A percentile compares a stretch with the other conserved stretches of the same genome.
These are phyloP conservation scores for Edaphochlamys debaryana DNA, from an alignment of 139 green algal genomes.

Conservation along the genomic window DNA sequence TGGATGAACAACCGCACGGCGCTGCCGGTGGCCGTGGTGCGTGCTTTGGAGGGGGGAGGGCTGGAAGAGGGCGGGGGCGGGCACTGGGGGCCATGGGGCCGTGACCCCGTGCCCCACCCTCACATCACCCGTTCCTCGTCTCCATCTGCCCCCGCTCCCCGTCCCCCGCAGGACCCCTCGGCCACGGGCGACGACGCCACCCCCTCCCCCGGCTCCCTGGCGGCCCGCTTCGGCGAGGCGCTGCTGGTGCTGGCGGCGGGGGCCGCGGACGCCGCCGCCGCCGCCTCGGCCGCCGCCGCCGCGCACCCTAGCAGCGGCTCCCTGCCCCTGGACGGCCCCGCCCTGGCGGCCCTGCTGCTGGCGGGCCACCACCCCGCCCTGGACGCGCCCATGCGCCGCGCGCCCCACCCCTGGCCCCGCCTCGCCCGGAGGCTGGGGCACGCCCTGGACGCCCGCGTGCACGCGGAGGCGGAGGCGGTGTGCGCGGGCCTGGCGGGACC, in stretches of 20 bases:
- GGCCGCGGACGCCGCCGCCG: background rate
- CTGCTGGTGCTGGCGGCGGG: slow-evolving; percentile 9
- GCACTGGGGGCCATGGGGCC: background rate
- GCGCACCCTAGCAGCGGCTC: no score
- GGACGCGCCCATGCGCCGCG: slow-evolving; percentile 20
- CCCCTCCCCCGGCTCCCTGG: slow-evolving; percentile 19
- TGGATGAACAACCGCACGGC: slow-evolving; percentile 38
- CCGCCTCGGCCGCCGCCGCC: background rate
- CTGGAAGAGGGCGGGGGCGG: no score
- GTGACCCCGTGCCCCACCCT: no score
- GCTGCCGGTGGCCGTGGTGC: slow-evolving; percentile 35
- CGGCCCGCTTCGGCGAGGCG: slow-evolving; percentile 30
- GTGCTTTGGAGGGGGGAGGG: background rate
- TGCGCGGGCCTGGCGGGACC: no score
- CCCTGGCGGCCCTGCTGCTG: slow-evolving; percentile 65
- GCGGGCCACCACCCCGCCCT: slow-evolving; percentile 73
- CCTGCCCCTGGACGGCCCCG: slow-evolving; percentile 26
- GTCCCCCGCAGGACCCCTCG: slow-evolving; percentile 18
- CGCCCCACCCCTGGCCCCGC: slow-evolving; percentile 7
- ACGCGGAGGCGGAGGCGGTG: slow-evolving; percentile 2
- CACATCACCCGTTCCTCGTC: no score
- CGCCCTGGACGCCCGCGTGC: slow-evolving; percentile 6
- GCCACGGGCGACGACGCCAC: slow-evolving; percentile 39
- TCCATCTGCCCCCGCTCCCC: no score
- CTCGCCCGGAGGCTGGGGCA: background rate